These are phyloP conservation scores for Schizothecium vesticola DNA, from an alignment of 495 filamentous ascomycete genomes.

Conservation along the genomic window DNA sequence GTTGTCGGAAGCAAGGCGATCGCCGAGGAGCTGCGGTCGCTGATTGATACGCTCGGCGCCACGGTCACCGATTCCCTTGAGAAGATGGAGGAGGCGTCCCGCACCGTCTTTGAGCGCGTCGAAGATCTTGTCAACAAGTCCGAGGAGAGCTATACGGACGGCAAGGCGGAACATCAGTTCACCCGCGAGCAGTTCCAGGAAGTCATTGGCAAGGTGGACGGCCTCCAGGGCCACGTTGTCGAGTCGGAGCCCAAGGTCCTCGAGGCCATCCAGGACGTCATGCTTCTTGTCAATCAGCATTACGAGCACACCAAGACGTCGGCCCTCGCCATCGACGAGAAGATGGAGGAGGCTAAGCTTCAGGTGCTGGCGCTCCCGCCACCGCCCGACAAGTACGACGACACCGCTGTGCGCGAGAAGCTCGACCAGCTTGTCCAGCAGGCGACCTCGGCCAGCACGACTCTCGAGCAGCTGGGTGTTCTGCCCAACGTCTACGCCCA, in stretches of 20 bases:
- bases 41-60: slow-evolving; percentile 79
- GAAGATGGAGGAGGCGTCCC: slow-evolving; percentile 76
- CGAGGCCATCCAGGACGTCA: slow-evolving; percentile 73
- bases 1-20: slow-evolving; percentile 67
- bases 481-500: slow-evolving; percentile 87
- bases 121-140: slow-evolving; percentile 70
- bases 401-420: slow-evolving; percentile 70
- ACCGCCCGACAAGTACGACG: slow-evolving; percentile 46
- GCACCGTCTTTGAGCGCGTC: slow-evolving; percentile 72
- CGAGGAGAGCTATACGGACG: slow-evolving; percentile 67
- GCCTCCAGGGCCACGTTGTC: slow-evolving; percentile 64
- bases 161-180: slow-evolving; percentile 68
- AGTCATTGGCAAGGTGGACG: slow-evolving; percentile 63
- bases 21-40: slow-evolving; percentile 75
- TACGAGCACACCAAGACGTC: slow-evolving; percentile 62
- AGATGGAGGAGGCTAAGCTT: slow-evolving; percentile 47
- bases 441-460: slow-evolving; percentile 50
- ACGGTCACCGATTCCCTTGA: slow-evolving; percentile 77
- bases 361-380: slow-evolving; percentile 35
- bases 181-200: slow-evolving; percentile 72
- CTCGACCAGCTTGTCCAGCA: slow-evolving; percentile 77
- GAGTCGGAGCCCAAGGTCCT: slow-evolving; percentile 84
- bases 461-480: slow-evolving; percentile 60
- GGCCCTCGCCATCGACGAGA: slow-evolving; percentile 44
- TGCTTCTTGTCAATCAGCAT: slow-evolving; percentile 73